Conservation (phyloP, 164 flowering plant species). For the Vitis labrusca region DNA sequence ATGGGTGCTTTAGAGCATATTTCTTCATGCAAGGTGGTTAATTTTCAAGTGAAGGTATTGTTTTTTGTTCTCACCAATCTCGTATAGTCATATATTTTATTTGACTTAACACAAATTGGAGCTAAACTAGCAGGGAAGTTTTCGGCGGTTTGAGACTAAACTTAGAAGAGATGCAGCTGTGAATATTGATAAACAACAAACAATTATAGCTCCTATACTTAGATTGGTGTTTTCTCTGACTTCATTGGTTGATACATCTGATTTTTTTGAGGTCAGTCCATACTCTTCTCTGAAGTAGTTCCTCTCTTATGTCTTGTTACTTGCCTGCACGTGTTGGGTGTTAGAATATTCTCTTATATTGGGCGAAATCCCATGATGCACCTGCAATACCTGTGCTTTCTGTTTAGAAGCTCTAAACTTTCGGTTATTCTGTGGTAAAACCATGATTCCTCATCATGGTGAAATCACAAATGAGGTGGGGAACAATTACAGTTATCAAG, state of each 20-base stretch:
- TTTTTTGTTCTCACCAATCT: not conserved
- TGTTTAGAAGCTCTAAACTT: not conserved
- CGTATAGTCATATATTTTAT: not conserved
- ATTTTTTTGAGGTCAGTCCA: conserved; percentile 72
- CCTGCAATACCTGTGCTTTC: not conserved
- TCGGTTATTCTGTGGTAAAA: not conserved
- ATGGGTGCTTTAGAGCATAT: conserved; percentile 89
- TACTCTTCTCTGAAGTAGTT: not conserved
- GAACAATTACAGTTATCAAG: too few species aligned
- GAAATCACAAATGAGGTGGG: not conserved
- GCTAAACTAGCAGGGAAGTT: conserved; percentile 51
- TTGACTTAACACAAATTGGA: conserved; percentile 2
- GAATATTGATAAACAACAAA: conserved; percentile 55
- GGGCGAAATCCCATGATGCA: too few species aligned
- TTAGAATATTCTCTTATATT: too few species aligned
- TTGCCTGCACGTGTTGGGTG: not conserved
- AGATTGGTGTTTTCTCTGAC: conserved; percentile 83
- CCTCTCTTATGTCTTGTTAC: too few species aligned
- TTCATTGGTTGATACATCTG: conserved; percentile 77
- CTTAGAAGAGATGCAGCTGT: conserved; percentile 41
- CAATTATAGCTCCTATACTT: conserved; percentile 58
- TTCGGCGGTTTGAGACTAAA: conserved; percentile 47
- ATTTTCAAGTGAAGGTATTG: conserved; percentile 46
- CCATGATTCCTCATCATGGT: not conserved
- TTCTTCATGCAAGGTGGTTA: conserved; percentile 63